Evolutionary conservation across 2,329 filamentous ascomycete species (phyloP), one percentile per base, ranked within the genome.

Genomic region (Aureobasidium subglaciale): DNA sequence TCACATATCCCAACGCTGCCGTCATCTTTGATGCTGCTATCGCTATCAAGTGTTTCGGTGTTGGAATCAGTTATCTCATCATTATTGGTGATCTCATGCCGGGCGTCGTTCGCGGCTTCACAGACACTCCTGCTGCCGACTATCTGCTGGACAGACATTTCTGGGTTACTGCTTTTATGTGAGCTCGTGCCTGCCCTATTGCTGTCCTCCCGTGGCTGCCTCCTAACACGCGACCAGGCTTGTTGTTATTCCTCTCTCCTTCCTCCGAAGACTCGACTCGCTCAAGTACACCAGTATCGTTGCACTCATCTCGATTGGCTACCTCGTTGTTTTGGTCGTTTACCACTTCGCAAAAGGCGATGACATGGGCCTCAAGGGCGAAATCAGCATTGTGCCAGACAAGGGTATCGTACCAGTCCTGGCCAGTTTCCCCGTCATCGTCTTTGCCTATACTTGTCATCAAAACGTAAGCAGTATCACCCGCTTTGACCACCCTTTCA

Each of bases 1-100:
- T 99, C 60, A 97, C 93, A 5, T 99, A 97, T 65, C 93, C 93
- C 1, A 96, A 96, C 69, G 90, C 92, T 2, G 89, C 93, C 8
- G 90, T 99, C 43, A 79, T 97, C 42, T 99, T 99, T 70, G 93
- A 99, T 72, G 85, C 86, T 6, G 93, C 93, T 5, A 99, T 99
- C 68, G 90, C 92, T 11, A 84, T 99, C 67, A 99, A 99, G 70
- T 99, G 93, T 72, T 99, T 99, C 68, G 93, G 93, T 34, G 93
- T 99, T 9, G 93, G 88, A 20, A 89, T 97, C 58, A 96, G 90
- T 64, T 99, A 99, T 73, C 82, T 99, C 64, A 99, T 99, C 67
- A 97, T 99, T 66, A 97, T 99, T 63, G 93, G 93, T 49, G 93
- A 99, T 69, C 76, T 99, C 60, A 99, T 99, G 93, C 93, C 93